Evolutionary conservation across 1,284 basidiomycete genomes (phyloP), one percentile per base, ranked within the genome.

Genomic region (Flammula alnicola): DNA sequence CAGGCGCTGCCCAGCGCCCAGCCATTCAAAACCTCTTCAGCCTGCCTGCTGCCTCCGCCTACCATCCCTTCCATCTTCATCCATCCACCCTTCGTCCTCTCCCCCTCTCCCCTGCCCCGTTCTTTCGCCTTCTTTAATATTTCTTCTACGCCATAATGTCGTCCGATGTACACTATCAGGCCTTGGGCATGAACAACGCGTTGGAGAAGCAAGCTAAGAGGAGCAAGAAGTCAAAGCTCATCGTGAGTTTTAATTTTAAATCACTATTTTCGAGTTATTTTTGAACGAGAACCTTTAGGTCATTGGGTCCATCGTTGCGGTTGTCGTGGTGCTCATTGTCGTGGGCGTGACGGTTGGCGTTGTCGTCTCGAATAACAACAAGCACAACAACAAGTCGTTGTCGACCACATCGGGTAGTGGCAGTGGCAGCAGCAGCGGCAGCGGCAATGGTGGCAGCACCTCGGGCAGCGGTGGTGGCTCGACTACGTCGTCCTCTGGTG

Each of bases 311-410:
- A 40, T 80, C 32, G 53, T 77, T 20, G 73, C 51, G n/a, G n/a
- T n/a, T 25, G 41, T 85, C 23, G 31, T 77, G 16, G 68, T 65
- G 14, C 59, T 84, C 35, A 72, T 80, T 44, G 77, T 59, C 19
- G 66, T 78, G 31, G 83, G 74, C 44, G 74, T 81, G 38, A 76
- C 65, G 26, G 75, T 83, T 27, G 83, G 83, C 25, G 76, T 86
- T 16, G 58, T 68, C 22, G 73, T 85, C 3, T 72, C 80, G n/a
- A 76, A 75, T 45, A 73, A 71, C 46, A 63, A 66, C 33, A 63
- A 49, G 16, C 12, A 32, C 30, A 16, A 32, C 12, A 32, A 32
- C 9, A 32, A 32, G 30, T n/a, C n/a, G n/a, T n/a, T n/a, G n/a
- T n/a, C n/a, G n/a, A n/a, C n/a, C n/a, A n/a, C n/a, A n/a, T n/a